phyloP scores from a whole-genome alignment of 2,329 filamentous ascomycete genomes.

The Amylocarpus encephaloides region DNA sequence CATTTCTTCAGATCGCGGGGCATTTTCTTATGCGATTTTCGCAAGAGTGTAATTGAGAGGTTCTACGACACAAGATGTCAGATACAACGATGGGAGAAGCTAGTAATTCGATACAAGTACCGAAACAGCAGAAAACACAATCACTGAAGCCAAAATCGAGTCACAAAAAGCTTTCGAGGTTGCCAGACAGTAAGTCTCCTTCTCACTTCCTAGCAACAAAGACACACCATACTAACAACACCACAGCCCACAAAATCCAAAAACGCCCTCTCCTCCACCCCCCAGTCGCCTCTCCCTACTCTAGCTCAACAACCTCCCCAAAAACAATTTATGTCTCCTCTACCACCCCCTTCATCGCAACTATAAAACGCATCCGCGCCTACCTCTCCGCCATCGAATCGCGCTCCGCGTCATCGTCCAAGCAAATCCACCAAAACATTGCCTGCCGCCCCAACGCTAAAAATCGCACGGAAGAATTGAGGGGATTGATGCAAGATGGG shows the following conservation, averaged over 20 bases:
- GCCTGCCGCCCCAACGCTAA: background rate
- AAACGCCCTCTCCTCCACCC: conserved; percentile 33
- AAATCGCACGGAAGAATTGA: background rate
- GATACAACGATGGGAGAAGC: background rate
- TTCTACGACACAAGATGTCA: conserved; percentile 6
- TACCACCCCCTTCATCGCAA: conserved; percentile 27
- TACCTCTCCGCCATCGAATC: conserved; percentile 24
- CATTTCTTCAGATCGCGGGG: background rate
- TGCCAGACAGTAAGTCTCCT: conserved; percentile 16
- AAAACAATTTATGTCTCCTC: conserved; percentile 30
- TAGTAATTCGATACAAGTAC: background rate
- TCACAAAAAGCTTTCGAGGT: conserved; percentile 20
- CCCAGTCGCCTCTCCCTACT: conserved; percentile 20
- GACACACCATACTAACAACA: background rate
- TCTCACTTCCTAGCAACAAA: background rate
- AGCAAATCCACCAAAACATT: background rate
- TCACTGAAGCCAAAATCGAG: background rate
- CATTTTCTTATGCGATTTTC: background rate
- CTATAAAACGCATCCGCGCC: conserved; percentile 28
- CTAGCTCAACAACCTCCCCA: conserved; percentile 15
- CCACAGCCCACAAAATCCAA: conserved; percentile 26
- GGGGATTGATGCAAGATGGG: conserved; percentile 5
- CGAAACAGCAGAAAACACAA: background rate
- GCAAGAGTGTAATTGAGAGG: too few species aligned
- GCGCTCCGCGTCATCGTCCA: conserved; percentile 19